These are phyloP conservation scores for Colletotrichum kahawae DNA, from an alignment of 2,329 filamentous ascomycete genomes.

Conservation along the genomic window DNA sequence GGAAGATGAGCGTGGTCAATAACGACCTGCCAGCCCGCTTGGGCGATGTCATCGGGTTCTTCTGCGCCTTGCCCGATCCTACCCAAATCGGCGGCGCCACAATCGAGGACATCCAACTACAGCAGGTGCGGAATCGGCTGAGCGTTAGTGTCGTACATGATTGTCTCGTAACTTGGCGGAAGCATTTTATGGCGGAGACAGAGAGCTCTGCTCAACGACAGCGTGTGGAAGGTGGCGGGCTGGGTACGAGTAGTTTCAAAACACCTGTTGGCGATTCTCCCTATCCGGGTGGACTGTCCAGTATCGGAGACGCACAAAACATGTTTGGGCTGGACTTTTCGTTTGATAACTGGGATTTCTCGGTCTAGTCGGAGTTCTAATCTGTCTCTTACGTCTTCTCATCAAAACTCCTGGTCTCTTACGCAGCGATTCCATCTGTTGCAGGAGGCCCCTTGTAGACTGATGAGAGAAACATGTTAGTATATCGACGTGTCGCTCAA, in stretches of 20 bases:
- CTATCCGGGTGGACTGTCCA: neutral
- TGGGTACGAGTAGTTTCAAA: neutral
- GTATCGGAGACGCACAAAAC: neutral
- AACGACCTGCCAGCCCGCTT: neutral
- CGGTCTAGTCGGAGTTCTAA: neutral
- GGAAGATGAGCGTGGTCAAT: neutral
- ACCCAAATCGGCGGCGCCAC: neutral
- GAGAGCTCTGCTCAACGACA: neutral
- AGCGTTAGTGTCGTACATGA: neutral
- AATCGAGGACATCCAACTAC: neutral
- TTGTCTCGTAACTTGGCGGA: neutral
- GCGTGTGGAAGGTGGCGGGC: neutral
- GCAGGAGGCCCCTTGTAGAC: neutral
- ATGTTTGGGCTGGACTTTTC: neutral
- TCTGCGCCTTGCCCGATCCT: neutral
- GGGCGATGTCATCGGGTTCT: neutral
- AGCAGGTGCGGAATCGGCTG: neutral
- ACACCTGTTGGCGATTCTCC: neutral
- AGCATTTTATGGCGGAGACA: neutral
- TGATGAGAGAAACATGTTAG: neutral
- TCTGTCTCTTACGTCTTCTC: neutral
- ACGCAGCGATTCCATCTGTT: neutral
- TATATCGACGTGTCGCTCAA: too few relatives aligned
- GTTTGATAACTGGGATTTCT: neutral
- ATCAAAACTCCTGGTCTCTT: neutral